Evolutionary conservation across 805 yeast genomes (phyloP), one percentile per base, ranked within the genome.

Genomic region (Kodamaea laetipori): DNA sequence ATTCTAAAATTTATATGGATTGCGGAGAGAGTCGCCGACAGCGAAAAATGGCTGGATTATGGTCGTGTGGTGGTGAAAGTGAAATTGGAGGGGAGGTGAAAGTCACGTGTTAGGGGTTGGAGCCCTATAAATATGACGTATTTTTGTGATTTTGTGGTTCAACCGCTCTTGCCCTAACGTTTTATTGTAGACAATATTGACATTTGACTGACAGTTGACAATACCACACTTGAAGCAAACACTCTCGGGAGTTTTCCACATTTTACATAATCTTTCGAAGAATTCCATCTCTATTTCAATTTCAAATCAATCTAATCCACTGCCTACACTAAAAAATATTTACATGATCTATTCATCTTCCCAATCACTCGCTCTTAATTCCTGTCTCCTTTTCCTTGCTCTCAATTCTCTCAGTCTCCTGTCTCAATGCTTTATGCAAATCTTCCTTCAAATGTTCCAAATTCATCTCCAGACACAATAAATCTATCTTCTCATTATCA

Each of bases 371-470:
- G n/a, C n/a, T n/a, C n/a, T n/a, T n/a, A n/a, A n/a, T n/a, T n/a
- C n/a, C n/a, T 21, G 6, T 8, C 24, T 21, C 43, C 37, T 34
- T 34, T 15, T 45, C 47, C 47, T 45, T 38, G 66, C 45, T 19
- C 23, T 38, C 31, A 18, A 34, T 19, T 23, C 67, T 49, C 16
- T 47, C 48, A 7, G 63, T 59, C 57, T 82, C 89, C 56, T 84
- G 89, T 23, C 57, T 57, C 46, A 80, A 55, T 1, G 87, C 85
- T 45, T 74, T 73, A 4, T 56, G 43, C 35, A 84, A 61, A n/a
- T 73, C 73, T 1, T 69, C 62, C 26, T 66, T 67, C 27, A 74
- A 57, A 26, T 71, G 76, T 18, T 63, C 67, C 36, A 80, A 67
- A 4, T 74, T 75, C 32, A 82, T 67, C 0, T 65, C 53, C 6